Base-by-base conservation (phyloP, 768 basidiomycete species). In the Mycena sanguinolenta region DNA sequence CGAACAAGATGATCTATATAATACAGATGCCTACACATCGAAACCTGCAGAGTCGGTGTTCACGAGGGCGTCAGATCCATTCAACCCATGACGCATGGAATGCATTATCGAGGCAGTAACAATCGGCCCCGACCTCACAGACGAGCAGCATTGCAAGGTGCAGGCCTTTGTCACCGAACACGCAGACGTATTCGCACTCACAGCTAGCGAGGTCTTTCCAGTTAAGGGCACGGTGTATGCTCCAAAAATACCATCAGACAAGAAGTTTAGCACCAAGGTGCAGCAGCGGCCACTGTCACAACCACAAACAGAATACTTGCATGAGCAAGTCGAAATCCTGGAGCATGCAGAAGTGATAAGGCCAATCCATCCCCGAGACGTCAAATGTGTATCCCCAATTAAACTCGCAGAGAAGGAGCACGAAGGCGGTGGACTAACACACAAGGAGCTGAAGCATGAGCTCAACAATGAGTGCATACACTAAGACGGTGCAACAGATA, bases 101-200 rank as follows among this genome's bases (percentile, higher is more conserved):
- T 36, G 0, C 77, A 21, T 28, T 23, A 14, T 55, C 75, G 54
- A 72, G 81, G 13, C 58, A 50, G 0, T n/a, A n/a, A n/a, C n/a
- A n/a, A 74, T 82, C 2, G 83, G 83, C 0, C 9, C 17, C 0
- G 82, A 85, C 58, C 54, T 86, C 0, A 73, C 75, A 0, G 34
- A 52, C 2, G 74, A 66, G 1, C 71, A 87, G 60, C 58, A 67
- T 3, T 16, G 13, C 3, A 17, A 68, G 16, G 79, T 84, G 0
- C 23, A 52, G 0, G 62, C 38, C 0, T 55, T 84, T 2, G 36
- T 86, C 0, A 39, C 8, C 0, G 65, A 80, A 55, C 84, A 76
- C 59, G 82, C 85, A 0, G 83, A 86, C 68, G 72, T 78, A 28
- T 87, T 84, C 63, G 82, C 83, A 7, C 70, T 85, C 1, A 77